These are phyloP conservation scores for Corymbia calophylla DNA, from an alignment of 441 rosid genomes.

Conservation along the genomic window DNA sequence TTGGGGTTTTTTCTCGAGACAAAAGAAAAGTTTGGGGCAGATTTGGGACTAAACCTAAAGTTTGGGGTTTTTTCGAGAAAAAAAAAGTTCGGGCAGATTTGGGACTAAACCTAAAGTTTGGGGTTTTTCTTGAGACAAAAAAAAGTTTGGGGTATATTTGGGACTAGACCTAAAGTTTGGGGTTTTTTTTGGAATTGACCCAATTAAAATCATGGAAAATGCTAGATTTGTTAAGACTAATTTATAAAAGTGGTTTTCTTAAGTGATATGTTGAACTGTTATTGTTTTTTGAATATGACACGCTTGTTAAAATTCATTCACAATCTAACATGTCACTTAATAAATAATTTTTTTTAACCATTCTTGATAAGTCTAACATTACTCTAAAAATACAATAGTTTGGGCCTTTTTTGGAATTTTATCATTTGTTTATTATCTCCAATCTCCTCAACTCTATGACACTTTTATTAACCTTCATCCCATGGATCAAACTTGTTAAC, in stretches of 20 bases:
- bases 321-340: neutral
- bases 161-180: no score
- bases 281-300: neutral
- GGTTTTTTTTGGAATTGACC: no score
- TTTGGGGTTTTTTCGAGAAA: no score
- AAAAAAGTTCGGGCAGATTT: no score
- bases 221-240: neutral
- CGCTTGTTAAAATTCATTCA: neutral
- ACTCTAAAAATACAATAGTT: neutral
- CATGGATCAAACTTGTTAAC: neutral
- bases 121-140: no score
- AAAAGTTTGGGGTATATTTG: no score
- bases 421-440: neutral
- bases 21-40: no score
- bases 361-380: neutral
- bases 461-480: neutral
- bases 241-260: neutral
- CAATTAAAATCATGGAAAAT: neutral
- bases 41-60: no score
- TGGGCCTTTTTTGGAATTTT: neutral
- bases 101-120: no score
- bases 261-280: neutral
- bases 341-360: neutral
- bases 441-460: neutral
- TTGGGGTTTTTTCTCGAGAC: no score